Conservation (phyloP, 2,329 filamentous ascomycete species). For the Colletotrichum sp. region DNA sequence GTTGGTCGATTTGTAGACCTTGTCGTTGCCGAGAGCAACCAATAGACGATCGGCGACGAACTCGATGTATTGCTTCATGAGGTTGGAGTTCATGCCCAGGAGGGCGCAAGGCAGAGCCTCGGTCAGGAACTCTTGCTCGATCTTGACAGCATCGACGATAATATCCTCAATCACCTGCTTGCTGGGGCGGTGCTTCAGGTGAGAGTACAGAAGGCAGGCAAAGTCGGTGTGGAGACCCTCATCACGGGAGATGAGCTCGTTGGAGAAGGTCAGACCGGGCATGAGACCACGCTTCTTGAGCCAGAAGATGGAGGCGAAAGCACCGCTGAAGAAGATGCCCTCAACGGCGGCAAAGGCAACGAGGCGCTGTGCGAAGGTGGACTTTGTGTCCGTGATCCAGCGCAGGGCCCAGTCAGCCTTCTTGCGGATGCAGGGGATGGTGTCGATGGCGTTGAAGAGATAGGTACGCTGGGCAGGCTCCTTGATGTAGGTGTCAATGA, state of each 20-base stretch:
- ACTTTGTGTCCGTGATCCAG: conserved; percentile 94
- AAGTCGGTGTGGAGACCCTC: conserved; percentile 99
- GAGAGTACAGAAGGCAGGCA: conserved; percentile 96
- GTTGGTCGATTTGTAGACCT: conserved; percentile 91
- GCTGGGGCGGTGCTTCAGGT: conserved; percentile 89
- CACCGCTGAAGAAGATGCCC: conserved; percentile 99
- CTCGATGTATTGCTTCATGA: conserved; percentile 99
- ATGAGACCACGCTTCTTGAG: conserved; percentile 99
- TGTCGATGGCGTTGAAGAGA: conserved; percentile 98
- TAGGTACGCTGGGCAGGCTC: conserved; percentile 92
- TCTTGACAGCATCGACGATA: conserved; percentile 90
- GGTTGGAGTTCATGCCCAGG: conserved; percentile 93
- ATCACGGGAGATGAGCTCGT: conserved; percentile 99
- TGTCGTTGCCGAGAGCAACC: conserved; percentile 90
- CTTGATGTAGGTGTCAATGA: conserved; percentile 99
- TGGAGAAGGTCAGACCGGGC: conserved; percentile 98
- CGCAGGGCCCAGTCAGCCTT: conserved; percentile 97
- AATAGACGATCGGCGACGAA: conserved; percentile 97
- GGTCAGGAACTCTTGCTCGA: conserved; percentile 97
- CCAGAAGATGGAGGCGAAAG: conserved; percentile 99
- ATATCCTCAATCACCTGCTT: conserved; percentile 83
- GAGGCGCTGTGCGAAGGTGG: conserved; percentile 92
- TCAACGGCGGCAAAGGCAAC: conserved; percentile 97
- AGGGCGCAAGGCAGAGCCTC: conserved; percentile 92
- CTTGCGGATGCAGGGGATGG: conserved; percentile 96